Conservation (phyloP, 176 grass and related monocot species). For the Ensete ventricosum region DNA sequence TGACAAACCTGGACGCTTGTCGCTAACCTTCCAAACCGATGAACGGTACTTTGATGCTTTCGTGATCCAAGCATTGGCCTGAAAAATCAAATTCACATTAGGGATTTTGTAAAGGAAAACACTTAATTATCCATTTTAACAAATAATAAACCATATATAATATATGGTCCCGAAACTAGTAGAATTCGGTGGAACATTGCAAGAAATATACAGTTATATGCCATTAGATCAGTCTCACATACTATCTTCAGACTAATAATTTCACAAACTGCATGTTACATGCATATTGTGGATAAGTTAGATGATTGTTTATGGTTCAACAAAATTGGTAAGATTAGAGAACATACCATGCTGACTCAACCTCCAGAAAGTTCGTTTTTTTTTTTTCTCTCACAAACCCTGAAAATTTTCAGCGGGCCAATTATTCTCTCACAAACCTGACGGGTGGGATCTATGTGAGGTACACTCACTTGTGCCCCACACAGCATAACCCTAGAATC, state of each 20-base stretch:
- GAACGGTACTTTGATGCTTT: constrained; percentile 85
- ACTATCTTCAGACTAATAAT: background rate
- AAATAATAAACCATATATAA: background rate
- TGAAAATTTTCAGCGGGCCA: background rate
- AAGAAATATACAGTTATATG: background rate
- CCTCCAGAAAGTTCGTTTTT: background rate
- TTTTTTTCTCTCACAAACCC: background rate
- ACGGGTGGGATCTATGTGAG: background rate
- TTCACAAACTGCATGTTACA: background rate
- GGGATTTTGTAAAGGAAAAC: background rate
- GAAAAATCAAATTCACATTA: constrained; percentile 1
- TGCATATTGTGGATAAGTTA: background rate
- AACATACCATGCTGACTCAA: background rate
- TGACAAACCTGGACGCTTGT: constrained; percentile 67
- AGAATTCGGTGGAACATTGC: background rate
- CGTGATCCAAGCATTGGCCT: constrained; percentile 77
- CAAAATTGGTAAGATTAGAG: background rate
- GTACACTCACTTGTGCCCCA: background rate
- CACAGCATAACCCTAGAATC: background rate
- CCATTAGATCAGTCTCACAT: background rate
- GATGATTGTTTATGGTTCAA: background rate
- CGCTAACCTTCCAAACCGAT: constrained; percentile 63
- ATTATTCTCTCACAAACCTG: background rate
- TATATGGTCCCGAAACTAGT: background rate
- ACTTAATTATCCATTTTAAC: background rate